These are phyloP conservation scores for Tolypocladium ophioglossoides DNA, from an alignment of 2,329 filamentous ascomycete species.

Conservation along the genomic window DNA sequence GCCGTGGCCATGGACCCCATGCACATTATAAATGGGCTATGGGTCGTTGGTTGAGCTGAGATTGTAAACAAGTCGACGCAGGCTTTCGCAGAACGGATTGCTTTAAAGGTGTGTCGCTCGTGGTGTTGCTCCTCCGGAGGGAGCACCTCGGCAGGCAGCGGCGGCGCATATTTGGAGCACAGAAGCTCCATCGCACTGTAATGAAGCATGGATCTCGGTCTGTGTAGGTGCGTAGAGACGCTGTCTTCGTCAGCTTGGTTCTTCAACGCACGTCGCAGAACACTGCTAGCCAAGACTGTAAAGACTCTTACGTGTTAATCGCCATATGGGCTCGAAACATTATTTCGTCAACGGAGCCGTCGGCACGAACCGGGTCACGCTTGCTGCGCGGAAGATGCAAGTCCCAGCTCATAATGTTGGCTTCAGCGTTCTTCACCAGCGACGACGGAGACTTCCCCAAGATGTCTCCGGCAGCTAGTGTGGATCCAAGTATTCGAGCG, in stretches of 20 bases:
- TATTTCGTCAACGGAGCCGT: slow-evolving; percentile 63
- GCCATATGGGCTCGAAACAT: slow-evolving; percentile 78
- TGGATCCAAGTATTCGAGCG: slow-evolving; percentile 56
- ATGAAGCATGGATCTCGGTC: slow-evolving; percentile 8
- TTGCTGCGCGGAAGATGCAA: slow-evolving; percentile 62
- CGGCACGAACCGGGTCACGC: slow-evolving; percentile 49
- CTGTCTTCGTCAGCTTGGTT: background rate
- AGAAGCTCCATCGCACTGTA: slow-evolving; percentile 10
- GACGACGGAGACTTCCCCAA: slow-evolving; percentile 21
- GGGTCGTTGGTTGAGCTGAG: slow-evolving; percentile 4
- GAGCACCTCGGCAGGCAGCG: slow-evolving; percentile 5
- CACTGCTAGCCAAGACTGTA: background rate
- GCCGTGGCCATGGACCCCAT: slow-evolving; percentile 9
- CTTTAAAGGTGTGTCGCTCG: slow-evolving; percentile 7
- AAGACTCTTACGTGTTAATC: slow-evolving; percentile 32
- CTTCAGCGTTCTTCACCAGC: slow-evolving; percentile 17
- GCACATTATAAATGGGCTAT: slow-evolving; percentile 11
- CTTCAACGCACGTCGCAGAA: background rate
- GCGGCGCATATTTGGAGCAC: slow-evolving; percentile 10
- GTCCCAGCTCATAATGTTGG: slow-evolving; percentile 54
- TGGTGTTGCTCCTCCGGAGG: slow-evolving; percentile 5
- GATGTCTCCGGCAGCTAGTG: slow-evolving; percentile 32
- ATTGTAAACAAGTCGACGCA: slow-evolving; percentile 8
- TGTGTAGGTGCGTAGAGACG: slow-evolving; percentile 7
- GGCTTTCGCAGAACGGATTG: slow-evolving; percentile 4